These are phyloP conservation scores for Podila horticola DNA, from an alignment of 192 early-diverging fungal species.

Conservation along the genomic window DNA sequence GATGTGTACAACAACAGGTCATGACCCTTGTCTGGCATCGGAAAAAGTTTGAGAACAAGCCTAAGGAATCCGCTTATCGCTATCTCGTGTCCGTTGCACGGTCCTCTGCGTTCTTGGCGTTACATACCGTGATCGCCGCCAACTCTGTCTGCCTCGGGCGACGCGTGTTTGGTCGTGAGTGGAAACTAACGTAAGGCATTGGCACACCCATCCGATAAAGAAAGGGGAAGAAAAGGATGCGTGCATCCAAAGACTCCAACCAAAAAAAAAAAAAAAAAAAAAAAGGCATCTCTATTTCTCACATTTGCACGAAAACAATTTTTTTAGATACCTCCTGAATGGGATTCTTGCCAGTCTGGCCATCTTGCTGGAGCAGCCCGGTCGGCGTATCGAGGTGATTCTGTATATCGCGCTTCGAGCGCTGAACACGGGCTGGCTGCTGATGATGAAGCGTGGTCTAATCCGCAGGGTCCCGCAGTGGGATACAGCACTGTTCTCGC, in stretches of 20 bases:
- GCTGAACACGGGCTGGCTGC: constrained; percentile 74
- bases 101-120: constrained; percentile 66
- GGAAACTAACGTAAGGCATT: too few relatives aligned
- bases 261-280: too few relatives aligned
- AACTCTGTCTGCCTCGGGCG: constrained; percentile 65
- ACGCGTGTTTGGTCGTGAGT: constrained; percentile 55
- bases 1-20: constrained; percentile 18
- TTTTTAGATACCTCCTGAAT: constrained; percentile 28
- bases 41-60: constrained; percentile 41
- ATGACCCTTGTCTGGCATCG: constrained; percentile 55
- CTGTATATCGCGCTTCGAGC: constrained; percentile 87
- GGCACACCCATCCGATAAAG: too few relatives aligned
- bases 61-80: constrained; percentile 52
- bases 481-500: constrained; percentile 77
- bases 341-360: constrained; percentile 66
- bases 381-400: constrained; percentile 80
- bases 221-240: too few relatives aligned
- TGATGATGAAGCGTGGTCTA: constrained; percentile 62
- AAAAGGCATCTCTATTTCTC: too few relatives aligned
- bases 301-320: too few relatives aligned
- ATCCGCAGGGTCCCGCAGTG: constrained; percentile 72
- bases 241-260: too few relatives aligned
- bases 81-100: constrained; percentile 63
- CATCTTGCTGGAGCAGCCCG: constrained; percentile 67
- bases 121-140: constrained; percentile 60